Conservation (phyloP, 495 filamentous ascomycete species). For the Cetradonia linearis region DNA sequence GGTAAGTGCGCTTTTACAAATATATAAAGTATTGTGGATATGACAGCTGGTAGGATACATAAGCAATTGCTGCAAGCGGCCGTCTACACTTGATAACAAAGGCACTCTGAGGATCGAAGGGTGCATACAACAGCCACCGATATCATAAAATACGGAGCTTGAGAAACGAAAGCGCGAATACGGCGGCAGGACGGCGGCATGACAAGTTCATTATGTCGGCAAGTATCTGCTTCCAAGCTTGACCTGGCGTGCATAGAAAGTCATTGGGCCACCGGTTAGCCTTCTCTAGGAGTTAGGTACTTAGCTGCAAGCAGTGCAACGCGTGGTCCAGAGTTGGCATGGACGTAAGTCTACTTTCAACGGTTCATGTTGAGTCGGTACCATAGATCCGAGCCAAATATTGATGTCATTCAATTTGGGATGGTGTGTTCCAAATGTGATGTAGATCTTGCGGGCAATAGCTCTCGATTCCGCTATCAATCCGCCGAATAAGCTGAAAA, state of each 20-base stretch:
- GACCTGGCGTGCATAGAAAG: not conserved
- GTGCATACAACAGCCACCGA: not conserved
- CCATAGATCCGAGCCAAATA: slow-evolving; percentile 1
- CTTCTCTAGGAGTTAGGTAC: not conserved
- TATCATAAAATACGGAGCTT: not conserved
- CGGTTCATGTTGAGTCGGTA: not conserved
- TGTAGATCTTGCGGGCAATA: not conserved
- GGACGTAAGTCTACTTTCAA: not conserved
- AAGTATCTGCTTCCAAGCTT: not conserved
- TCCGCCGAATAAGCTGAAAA: not conserved
- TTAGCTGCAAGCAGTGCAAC: not conserved
- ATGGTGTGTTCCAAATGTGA: not conserved
- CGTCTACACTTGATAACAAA: not conserved
- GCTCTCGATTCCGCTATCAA: not conserved
- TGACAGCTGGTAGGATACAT: not conserved
- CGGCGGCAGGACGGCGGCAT: slow-evolving; percentile 1
- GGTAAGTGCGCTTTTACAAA: not conserved
- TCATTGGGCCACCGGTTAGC: not conserved
- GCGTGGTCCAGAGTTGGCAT: not conserved
- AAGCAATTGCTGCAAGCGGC: not conserved
- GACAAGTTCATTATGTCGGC: slow-evolving; percentile 1
- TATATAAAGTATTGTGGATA: not conserved
- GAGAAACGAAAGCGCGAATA: not conserved
- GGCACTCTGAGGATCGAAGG: not conserved
- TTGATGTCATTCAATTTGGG: slow-evolving; percentile 1